Percentiles rank a stretch among this genome's conserved stretches.
These are phyloP conservation scores for Pinus albicaulis DNA, from an alignment of 75 land plant species.

Conservation along the genomic window DNA sequence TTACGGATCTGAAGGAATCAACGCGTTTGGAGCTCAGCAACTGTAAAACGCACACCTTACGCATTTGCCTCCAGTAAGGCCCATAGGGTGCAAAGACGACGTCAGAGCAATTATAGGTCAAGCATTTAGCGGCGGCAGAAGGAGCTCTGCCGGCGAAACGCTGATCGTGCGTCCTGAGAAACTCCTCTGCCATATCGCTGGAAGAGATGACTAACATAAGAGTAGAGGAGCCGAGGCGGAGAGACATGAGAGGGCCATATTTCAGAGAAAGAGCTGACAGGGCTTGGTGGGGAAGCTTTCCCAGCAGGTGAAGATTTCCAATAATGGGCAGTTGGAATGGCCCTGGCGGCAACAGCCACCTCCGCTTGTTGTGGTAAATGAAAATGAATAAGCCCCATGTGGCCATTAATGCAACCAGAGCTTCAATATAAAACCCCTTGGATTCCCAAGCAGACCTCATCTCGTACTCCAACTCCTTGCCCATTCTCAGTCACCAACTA, in stretches of 20 bases:
- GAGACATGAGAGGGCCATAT: neutral
- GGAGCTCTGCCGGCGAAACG: constrained; percentile 6
- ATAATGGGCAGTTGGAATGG: constrained; percentile 2
- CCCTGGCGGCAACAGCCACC: constrained; percentile 8
- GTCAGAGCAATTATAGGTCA: constrained; percentile 14
- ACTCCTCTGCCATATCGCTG: constrained; percentile 1
- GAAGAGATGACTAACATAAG: constrained; percentile 1
- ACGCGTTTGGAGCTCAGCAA: constrained; percentile 26
- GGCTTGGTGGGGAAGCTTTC: constrained; percentile 9
- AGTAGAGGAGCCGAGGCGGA: constrained; percentile 4
- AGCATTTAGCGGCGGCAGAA: neutral
- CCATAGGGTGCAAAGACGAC: constrained; percentile 22
- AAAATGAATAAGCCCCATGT: neutral
- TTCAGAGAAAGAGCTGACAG: neutral
- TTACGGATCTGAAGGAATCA: neutral
- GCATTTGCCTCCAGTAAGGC: constrained; percentile 14
- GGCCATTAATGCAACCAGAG: neutral
- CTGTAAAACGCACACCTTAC: constrained; percentile 27
- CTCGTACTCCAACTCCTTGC: too few species aligned
- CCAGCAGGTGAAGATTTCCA: constrained; percentile 12
- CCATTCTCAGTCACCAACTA: too few species aligned
- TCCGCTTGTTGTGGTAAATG: neutral
- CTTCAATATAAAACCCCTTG: neutral
- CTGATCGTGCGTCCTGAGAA: constrained; percentile 16
- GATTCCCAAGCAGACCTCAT: neutral